Conservation (phyloP, 108 stramenopile species). For the Craspedostauros australis region DNA sequence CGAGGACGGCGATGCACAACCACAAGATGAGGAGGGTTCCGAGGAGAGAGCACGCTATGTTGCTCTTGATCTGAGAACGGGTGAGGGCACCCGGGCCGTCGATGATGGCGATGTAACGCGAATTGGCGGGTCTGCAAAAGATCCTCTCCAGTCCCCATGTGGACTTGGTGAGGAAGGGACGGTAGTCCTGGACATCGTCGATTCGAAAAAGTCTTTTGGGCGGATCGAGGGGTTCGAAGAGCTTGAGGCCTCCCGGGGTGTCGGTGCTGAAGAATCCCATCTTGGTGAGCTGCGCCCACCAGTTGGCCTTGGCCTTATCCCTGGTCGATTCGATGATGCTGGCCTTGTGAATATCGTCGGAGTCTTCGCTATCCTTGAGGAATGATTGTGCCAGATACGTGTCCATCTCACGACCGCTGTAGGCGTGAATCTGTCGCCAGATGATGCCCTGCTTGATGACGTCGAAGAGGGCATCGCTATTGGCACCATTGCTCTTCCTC, state of each 20-base stretch:
- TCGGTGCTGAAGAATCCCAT: too few relatives aligned
- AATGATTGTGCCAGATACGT: neutral
- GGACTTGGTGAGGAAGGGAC: constrained; percentile 36
- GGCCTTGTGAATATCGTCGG: constrained; percentile 1
- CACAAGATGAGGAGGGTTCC: constrained; percentile 22
- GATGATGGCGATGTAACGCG: constrained; percentile 24
- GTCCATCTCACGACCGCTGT: neutral
- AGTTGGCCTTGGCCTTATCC: too few relatives aligned
- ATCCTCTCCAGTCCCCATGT: constrained; percentile 39
- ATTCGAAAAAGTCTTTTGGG: constrained; percentile 30
- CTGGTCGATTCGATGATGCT: too few relatives aligned
- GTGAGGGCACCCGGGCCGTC: constrained; percentile 27
- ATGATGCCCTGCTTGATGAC: neutral
- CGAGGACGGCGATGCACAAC: constrained; percentile 9
- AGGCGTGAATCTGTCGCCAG: constrained; percentile 2
- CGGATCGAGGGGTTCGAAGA: constrained; percentile 9
- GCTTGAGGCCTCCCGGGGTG: too few relatives aligned
- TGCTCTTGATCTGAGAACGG: constrained; percentile 10
- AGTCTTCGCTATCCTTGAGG: constrained; percentile 1
- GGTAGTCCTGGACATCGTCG: constrained; percentile 40
- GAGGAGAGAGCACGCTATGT: constrained; percentile 25
- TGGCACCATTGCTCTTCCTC: too few relatives aligned
- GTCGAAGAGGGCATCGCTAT: constrained; percentile 2
- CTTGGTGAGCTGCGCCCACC: too few relatives aligned
- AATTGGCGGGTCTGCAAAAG: constrained; percentile 26